phyloP scores from a whole-genome alignment of 1,139 yeast genomes.

The Debaryomycetaceae sp. region DNA sequence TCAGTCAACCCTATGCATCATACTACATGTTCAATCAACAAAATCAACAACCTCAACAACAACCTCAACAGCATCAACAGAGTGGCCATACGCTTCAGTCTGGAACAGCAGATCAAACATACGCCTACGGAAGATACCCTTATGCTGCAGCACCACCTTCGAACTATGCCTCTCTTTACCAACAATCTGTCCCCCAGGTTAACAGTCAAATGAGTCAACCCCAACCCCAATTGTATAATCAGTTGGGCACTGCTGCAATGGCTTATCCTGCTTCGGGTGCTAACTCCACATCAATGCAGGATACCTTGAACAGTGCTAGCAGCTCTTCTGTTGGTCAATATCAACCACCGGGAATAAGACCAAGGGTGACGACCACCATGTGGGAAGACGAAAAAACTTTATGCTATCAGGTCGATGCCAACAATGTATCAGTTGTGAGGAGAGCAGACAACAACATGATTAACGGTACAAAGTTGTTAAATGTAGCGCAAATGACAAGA shows the following conservation, averaged over 20 bases:
- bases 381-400: constrained; percentile 97
- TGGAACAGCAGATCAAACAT: constrained; percentile 5
- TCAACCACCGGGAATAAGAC: constrained; percentile 59
- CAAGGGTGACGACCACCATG: constrained; percentile 89
- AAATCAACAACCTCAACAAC: constrained; percentile 10
- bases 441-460: constrained; percentile 93
- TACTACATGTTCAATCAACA: constrained; percentile 18
- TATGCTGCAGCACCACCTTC: constrained; percentile 8
- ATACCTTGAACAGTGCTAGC: constrained; percentile 20
- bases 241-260: constrained; percentile 3
- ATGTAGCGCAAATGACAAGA: constrained; percentile 56
- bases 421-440: constrained; percentile 86
- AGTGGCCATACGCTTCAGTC: constrained; percentile 11
- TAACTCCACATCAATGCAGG: constrained; percentile 17
- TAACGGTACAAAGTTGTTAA: constrained; percentile 79
- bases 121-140: constrained; percentile 8
- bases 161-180: constrained; percentile 11
- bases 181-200: constrained; percentile 13
- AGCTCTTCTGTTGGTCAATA: constrained; percentile 44
- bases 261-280: constrained; percentile 7
- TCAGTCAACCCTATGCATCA: constrained; percentile 16
- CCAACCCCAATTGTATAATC: constrained; percentile 15
- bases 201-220: constrained; percentile 14
- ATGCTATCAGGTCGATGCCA: constrained; percentile 94
- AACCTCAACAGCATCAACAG: constrained; percentile 6